Conservation (phyloP, 108 stramenopile species). For the Skeletonema potamos region DNA sequence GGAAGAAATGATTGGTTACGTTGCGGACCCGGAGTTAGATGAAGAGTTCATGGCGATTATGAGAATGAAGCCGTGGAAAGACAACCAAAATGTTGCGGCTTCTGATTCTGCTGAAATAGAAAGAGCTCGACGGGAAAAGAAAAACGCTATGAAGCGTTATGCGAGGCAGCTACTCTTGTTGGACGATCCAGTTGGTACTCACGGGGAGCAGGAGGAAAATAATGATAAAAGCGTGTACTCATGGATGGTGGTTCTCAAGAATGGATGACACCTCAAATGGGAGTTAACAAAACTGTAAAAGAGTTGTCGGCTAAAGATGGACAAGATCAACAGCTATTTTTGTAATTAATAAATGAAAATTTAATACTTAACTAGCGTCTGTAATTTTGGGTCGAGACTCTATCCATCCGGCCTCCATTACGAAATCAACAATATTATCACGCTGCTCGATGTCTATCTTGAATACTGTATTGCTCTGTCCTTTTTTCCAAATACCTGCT, state of each 20-base stretch:
- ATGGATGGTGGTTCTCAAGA: too few species aligned
- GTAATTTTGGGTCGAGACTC: constrained; percentile 37
- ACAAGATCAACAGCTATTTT: not conserved
- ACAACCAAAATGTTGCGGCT: not conserved
- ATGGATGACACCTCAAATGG: too few species aligned
- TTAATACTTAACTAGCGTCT: not conserved
- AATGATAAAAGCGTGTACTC: too few species aligned
- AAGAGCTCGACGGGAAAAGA: constrained; percentile 1
- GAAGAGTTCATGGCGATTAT: constrained; percentile 22
- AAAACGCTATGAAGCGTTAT: not conserved
- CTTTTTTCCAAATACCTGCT: constrained; percentile 54
- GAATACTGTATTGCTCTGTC: constrained; percentile 47
- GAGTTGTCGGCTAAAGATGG: not conserved
- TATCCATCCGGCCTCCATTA: constrained; percentile 83
- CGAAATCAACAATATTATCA: constrained; percentile 78
- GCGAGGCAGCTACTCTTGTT: not conserved
- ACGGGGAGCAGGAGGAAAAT: not conserved
- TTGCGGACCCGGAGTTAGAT: constrained; percentile 8
- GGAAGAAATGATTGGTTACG: not conserved
- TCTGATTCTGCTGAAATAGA: constrained; percentile 5
- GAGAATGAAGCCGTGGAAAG: not conserved
- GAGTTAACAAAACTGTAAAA: not conserved
- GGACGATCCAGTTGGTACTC: not conserved
- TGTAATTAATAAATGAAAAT: not conserved
- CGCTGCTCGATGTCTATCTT: constrained; percentile 73